Conservation (phyloP, 768 basidiomycete genomes). For the Strobilomyces dryophilus region DNA sequence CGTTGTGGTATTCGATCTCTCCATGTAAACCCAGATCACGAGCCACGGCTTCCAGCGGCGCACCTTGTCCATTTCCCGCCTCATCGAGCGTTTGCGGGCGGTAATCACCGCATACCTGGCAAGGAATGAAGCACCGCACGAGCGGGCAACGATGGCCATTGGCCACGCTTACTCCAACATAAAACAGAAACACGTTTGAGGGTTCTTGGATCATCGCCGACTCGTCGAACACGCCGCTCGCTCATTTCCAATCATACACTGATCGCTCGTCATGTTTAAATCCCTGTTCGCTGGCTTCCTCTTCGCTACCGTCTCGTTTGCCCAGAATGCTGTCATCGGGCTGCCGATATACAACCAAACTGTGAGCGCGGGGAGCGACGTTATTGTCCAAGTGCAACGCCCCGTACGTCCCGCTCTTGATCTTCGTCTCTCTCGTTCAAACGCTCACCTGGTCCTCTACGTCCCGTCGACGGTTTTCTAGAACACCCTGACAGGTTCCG, state of each 20-base stretch:
- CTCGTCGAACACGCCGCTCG: too few species aligned
- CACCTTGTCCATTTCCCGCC: neutral
- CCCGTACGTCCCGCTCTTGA: slow-evolving; percentile 34
- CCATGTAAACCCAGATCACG: neutral
- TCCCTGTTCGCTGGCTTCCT: slow-evolving; percentile 18
- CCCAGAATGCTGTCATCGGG: slow-evolving; percentile 40
- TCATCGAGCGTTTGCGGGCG: neutral
- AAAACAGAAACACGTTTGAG: neutral
- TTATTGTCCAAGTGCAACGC: slow-evolving; percentile 45
- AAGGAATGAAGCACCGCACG: neutral
- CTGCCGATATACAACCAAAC: slow-evolving; percentile 28
- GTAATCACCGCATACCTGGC: neutral
- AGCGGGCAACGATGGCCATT: slow-evolving; percentile 5
- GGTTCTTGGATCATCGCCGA: too few species aligned
- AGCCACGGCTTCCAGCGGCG: neutral
- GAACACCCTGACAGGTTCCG: slow-evolving; percentile 36
- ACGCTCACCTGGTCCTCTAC: neutral
- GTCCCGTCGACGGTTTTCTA: slow-evolving; percentile 7
- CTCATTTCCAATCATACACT: neutral
- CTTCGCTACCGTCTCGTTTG: slow-evolving; percentile 34
- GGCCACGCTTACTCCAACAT: neutral
- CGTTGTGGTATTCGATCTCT: neutral
- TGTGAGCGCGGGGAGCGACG: slow-evolving; percentile 34
- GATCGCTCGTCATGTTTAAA: slow-evolving; percentile 14
- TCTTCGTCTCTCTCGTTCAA: neutral